Conservation (phyloP, 2,329 filamentous ascomycete genomes). For the Trichoderma cornu-damae region DNA sequence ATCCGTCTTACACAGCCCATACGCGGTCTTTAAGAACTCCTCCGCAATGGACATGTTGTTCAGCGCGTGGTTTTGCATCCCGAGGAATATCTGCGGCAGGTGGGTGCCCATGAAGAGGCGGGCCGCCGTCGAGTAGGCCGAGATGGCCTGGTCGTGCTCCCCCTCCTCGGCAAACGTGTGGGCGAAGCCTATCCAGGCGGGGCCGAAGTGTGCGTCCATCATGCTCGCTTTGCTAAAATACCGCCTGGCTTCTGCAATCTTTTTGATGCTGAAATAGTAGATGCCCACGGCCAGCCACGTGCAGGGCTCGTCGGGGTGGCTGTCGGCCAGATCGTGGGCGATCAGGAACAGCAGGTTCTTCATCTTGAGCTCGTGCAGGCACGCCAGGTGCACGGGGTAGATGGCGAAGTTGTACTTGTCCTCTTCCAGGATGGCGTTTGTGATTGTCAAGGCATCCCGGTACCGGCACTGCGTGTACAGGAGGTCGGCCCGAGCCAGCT, state of each 20-base stretch:
- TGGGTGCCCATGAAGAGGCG: conserved; percentile 95
- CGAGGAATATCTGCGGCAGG: conserved; percentile 88
- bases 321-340: conserved; percentile 86
- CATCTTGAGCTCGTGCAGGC: conserved; percentile 78
- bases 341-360: conserved; percentile 89
- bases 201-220: conserved; percentile 95
- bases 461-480: conserved; percentile 94
- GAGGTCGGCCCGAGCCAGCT: conserved; percentile 83
- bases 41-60: conserved; percentile 92
- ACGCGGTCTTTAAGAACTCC: conserved; percentile 89
- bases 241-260: conserved; percentile 85
- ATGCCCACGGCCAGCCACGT: conserved; percentile 92
- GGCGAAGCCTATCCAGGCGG: conserved; percentile 97
- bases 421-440: conserved; percentile 71
- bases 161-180: conserved; percentile 97
- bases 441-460: conserved; percentile 77
- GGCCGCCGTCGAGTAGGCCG: conserved; percentile 92
- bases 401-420: conserved; percentile 87
- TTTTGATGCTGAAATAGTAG: conserved; percentile 86
- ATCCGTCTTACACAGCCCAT: conserved; percentile 75
- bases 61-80: conserved; percentile 96
- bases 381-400: conserved; percentile 87
- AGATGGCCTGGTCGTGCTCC: conserved; percentile 96
- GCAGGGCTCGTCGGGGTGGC: conserved; percentile 83
- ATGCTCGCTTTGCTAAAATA: conserved; percentile 98